Percentiles rank a stretch among this genome's conserved stretches.
These are phyloP conservation scores for Stephanodiscus triporus DNA, from an alignment of 108 stramenopile genomes.

Conservation along the genomic window DNA sequence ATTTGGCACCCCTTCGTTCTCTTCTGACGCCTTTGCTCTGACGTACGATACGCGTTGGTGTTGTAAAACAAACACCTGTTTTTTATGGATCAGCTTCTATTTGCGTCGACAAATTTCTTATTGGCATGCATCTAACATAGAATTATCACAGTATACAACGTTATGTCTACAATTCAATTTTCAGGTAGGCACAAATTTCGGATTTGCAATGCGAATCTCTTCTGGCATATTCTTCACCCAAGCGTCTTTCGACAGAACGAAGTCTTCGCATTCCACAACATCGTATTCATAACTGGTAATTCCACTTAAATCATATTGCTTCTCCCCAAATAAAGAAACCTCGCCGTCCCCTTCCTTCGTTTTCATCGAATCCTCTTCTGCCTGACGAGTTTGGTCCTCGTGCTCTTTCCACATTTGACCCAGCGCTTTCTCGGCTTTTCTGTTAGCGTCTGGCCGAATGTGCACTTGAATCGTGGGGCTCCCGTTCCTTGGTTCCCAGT, in stretches of 20 bases:
- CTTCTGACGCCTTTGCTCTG: conserved; percentile 42
- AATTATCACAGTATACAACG: not conserved
- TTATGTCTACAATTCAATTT: not conserved
- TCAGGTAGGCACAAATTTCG: conserved; percentile 85
- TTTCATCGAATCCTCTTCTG: conserved; percentile 30
- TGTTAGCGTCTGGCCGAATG: conserved; percentile 58
- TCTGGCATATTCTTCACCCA: conserved; percentile 93
- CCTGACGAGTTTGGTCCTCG: conserved; percentile 45
- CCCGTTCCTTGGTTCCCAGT: conserved; percentile 81
- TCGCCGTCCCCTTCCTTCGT: conserved; percentile 17
- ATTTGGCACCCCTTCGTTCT: conserved; percentile 28
- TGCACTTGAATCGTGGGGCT: conserved; percentile 87
- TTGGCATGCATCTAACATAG: not conserved
- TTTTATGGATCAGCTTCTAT: not conserved
- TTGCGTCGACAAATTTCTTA: too few relatives aligned
- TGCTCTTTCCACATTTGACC: conserved; percentile 60
- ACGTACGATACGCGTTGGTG: not conserved
- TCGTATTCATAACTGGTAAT: conserved; percentile 82
- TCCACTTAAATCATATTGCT: conserved; percentile 64
- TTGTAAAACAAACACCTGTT: not conserved
- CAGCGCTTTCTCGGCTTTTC: conserved; percentile 41
- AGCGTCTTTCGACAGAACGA: conserved; percentile 65
- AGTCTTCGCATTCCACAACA: conserved; percentile 84
- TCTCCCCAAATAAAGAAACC: conserved; percentile 48
- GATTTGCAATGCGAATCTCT: conserved; percentile 80